Base-by-base conservation (phyloP, 2,329 filamentous ascomycete species). In the Scleromitrula shiraiana region DNA sequence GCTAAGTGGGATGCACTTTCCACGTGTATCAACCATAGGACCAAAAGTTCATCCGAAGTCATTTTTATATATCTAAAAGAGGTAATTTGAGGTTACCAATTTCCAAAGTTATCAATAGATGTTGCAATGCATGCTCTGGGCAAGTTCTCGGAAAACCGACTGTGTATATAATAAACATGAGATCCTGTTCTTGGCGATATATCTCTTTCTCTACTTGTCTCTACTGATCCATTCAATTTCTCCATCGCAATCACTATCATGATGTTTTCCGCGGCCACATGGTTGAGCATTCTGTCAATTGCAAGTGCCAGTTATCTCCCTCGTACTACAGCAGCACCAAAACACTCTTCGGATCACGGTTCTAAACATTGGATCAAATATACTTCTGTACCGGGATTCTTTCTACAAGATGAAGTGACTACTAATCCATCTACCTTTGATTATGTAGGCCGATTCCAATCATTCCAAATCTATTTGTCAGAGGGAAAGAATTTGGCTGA, bases 371-470 rank as follows among this genome's bases (percentile, higher is more conserved):
- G 47, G 43, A 72, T 82, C 60, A 74, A 75, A 50, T 84, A 82
- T 60, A 76, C 73, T 0, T 75, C 80, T 0, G 70, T 85, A 0
- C 67, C 70, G 0, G 81, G 78, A 0, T 78, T 80, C 62, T 85
- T 85, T 57, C 65, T 78, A 19, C 82, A 85, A 58, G 81, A 85
- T 58, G 73, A 82, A 19, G 59, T 69, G 0, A 58, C 67, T 4
- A 85, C 81, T 0, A 66, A 77, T 48, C 65, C 78, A 2, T 67
- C 61, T 2, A 73, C 65, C 2, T 85, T 85, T 63, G 78, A 84
- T 64, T 85, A 84, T 59, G 81, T 85, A 63, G 59, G 72, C 59
- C 49, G 36, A 5, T 38, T 5, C 15, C 8, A 7, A 7, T 17
- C n/a, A 14, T 7, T 4, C 24, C 26, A 17, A 14, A 9, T 54